Percentiles rank a stretch among this genome's conserved stretches.
Conservation (phyloP, 2,329 filamentous ascomycete genomes). For the Ramichloridium luteum region DNA sequence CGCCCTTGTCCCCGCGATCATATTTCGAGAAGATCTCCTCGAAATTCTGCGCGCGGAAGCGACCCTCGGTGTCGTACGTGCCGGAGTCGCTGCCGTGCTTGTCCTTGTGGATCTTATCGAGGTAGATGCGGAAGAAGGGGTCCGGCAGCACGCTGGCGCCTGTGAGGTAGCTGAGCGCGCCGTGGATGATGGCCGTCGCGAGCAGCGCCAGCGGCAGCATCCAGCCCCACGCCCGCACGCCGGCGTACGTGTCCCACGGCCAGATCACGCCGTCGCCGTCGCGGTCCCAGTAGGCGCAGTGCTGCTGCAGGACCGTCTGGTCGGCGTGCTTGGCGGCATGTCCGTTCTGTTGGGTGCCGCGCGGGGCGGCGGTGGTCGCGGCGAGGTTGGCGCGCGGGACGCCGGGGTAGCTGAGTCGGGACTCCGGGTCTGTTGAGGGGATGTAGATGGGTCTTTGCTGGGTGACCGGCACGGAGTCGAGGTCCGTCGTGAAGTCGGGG, state of each 20-base stretch:
- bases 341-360: slow-evolving; percentile 30
- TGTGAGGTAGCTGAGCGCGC: slow-evolving; percentile 40
- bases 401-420: slow-evolving; percentile 21
- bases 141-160: slow-evolving; percentile 32
- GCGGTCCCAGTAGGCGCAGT: slow-evolving; percentile 41
- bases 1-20: slow-evolving; percentile 27
- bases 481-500: background rate
- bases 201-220: slow-evolving; percentile 32
- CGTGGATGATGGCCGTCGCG: slow-evolving; percentile 37
- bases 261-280: slow-evolving; percentile 43
- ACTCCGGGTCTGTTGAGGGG: slow-evolving; percentile 11
- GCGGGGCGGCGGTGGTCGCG: slow-evolving; percentile 27
- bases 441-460: slow-evolving; percentile 16
- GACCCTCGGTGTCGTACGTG: slow-evolving; percentile 34
- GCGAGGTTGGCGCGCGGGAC: slow-evolving; percentile 33
- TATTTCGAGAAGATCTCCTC: slow-evolving; percentile 40
- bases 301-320: slow-evolving; percentile 40
- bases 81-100: slow-evolving; percentile 34
- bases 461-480: slow-evolving; percentile 14
- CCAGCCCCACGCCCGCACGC: slow-evolving; percentile 37
- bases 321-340: slow-evolving; percentile 29
- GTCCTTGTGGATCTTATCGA: slow-evolving; percentile 30
- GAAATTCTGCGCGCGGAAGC: slow-evolving; percentile 35
- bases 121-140: slow-evolving; percentile 31
- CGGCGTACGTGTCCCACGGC: slow-evolving; percentile 39